A percentile compares a stretch with the other conserved stretches of the same genome.
Conservation (phyloP, 352 stramenopile species). For the Pythium periplocum region DNA sequence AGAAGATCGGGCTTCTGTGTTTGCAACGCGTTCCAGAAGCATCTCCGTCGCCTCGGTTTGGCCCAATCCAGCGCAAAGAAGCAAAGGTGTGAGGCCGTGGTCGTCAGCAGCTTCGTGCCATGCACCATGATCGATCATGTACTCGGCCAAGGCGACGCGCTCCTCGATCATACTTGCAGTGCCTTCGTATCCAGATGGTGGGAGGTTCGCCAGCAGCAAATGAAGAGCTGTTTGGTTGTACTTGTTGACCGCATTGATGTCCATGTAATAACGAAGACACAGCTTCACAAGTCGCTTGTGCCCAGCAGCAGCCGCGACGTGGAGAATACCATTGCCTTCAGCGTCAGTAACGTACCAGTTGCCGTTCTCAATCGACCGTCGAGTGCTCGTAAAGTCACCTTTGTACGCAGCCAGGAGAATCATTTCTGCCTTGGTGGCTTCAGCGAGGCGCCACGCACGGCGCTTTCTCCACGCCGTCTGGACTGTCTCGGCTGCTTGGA, state of each 20-base stretch:
- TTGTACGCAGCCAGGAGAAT: conserved; percentile 69
- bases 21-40: conserved; percentile 58
- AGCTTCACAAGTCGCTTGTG: conserved; percentile 81
- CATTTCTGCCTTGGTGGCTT: conserved; percentile 34
- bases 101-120: conserved; percentile 73
- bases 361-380: conserved; percentile 40
- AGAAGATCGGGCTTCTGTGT: conserved; percentile 38
- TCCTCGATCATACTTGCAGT: conserved; percentile 20
- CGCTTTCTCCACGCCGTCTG: conserved; percentile 57
- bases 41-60: conserved; percentile 61
- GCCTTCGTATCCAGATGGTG: conserved; percentile 5
- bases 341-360: conserved; percentile 49
- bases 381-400: conserved; percentile 66
- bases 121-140: conserved; percentile 85
- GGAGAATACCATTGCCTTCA: conserved; percentile 66
- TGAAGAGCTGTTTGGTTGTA: conserved; percentile 63
- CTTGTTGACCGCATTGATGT: conserved; percentile 63
- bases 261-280: conserved; percentile 65
- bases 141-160: conserved; percentile 48
- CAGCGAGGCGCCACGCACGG: conserved; percentile 31
- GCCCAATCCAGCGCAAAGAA: conserved; percentile 50
- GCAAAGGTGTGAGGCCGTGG: conserved; percentile 54
- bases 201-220: conserved; percentile 62
- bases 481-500: conserved; percentile 30
- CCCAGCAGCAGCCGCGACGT: conserved; percentile 55